Evolutionary conservation across 2,329 filamentous ascomycete genomes (phyloP), one percentile per base, ranked within the genome.

Genomic region (Acrocalymma vagum): DNA sequence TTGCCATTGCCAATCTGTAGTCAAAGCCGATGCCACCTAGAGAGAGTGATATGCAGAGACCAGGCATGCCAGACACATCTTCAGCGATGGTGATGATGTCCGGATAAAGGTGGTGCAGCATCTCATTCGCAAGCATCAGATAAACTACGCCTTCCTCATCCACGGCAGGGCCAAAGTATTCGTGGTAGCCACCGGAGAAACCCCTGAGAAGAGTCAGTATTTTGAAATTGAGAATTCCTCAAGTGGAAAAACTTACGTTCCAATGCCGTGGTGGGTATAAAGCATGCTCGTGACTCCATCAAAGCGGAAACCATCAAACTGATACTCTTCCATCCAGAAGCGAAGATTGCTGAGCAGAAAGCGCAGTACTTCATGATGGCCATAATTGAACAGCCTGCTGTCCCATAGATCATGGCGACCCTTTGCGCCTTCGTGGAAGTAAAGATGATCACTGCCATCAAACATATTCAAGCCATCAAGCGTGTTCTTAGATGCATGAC

Each of bases 291-390:
- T 99, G 36, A 99, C 94, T 53, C 94, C 94, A 58, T 99, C 94
- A 61, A 99, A 99, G 27, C 94, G 84, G 80, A 97, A 99, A 16
- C 94, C 94, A 65, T 99, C 94, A 65, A 99, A 97, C 26, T 84
- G 78, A 63, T 96, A 99, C 72, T 96, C 92, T 41, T 97, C 93
- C 92, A 99, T 97, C 92, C 94, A 99, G 76, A 96, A 99, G 16
- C 93, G 83, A 42, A 99, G 74, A 67, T 99, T 99, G 70, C 92
- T 96, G 17, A 99, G 78, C 29, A 99, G 77, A 73, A 99, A 99
- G n/a, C 94, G 84, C 67, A 97, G 71, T 15, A 99, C 94, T 68
- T 99, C 94, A 62, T 97, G 91, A 61, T 84, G 84, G 20, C 92
- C 93, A 65, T 97, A 99, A 76, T 99, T 99, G 80, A 99, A 99